Conservation (phyloP, 1,284 basidiomycete genomes). For the Fomitopsis pinicola region DNA sequence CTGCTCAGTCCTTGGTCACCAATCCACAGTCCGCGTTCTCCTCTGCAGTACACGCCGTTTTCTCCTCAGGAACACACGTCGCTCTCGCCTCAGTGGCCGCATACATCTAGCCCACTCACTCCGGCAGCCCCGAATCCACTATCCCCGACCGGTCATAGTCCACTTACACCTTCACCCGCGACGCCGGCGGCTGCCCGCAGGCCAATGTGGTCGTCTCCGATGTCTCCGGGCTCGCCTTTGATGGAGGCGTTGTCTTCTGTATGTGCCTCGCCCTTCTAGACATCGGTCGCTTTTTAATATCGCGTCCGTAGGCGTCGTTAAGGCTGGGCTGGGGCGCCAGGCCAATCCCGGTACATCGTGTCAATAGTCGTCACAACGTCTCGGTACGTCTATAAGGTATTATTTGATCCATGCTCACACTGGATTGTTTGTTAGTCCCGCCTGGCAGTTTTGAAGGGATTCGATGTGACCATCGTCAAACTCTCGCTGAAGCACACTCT, state of each 20-base stretch:
- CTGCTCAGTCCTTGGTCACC: not conserved
- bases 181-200: not conserved
- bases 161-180: not conserved
- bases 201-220: slow-evolving; percentile 23
- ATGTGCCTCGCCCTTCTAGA: slow-evolving; percentile 9
- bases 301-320: slow-evolving; percentile 17
- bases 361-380: slow-evolving; percentile 2
- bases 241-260: slow-evolving; percentile 43
- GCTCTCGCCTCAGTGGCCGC: not conserved
- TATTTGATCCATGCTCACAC: not conserved
- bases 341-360: slow-evolving; percentile 11
- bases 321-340: slow-evolving; percentile 19
- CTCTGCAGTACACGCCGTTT: not conserved
- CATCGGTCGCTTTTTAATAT: not conserved
- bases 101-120: not conserved
- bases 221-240: slow-evolving; percentile 26
- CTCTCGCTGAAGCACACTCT: slow-evolving; percentile 20
- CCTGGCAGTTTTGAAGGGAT: slow-evolving; percentile 22
- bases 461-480: slow-evolving; percentile 22
- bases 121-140: not conserved
- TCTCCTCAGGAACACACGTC: not conserved
- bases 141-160: not conserved
- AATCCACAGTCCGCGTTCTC: not conserved
- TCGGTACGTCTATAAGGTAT: not conserved
- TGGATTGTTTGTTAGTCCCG: slow-evolving; percentile 9